Base-by-base conservation (phyloP, 1,284 basidiomycete genomes). In the Ustilago tritici region DNA sequence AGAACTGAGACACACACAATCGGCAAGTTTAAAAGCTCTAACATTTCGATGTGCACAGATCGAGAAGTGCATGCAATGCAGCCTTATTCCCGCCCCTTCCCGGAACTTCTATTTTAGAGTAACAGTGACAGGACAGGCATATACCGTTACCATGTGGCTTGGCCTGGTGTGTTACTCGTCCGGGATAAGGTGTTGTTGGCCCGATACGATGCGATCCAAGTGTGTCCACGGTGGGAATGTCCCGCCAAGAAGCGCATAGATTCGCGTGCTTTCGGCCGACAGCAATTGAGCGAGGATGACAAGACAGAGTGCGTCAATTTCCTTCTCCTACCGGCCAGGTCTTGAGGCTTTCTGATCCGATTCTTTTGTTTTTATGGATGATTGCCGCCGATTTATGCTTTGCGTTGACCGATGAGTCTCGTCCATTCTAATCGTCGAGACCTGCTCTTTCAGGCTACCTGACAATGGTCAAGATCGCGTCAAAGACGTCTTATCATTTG, bases 31-130 rank as follows among this genome's bases (percentile, higher is more conserved):
- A 32, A 50, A 19, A 19, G 31, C 9, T 7, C 12, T 31, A 50
- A 49, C 17, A 41, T 46, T 34, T 36, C 11, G n/a, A 58, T 31
- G 15, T 46, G 56, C 56, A 17, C 56, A 34, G 14, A 49, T 49
- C 56, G 56, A 46, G 43, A 15, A 11, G 15, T 49, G 46, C 56
- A 36, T 58, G 56, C 56, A 58, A 23, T 47, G 41, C 41, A 49
- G 49, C 41, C 56, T 58, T 58, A 58, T 36, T 17, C 34, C 43
- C n/a, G 7, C 43, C 40, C 43, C 19, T 19, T 46, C n/a, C 19
- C 2, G 9, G 19, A 8, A 50, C 28, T 50, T 32, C 49, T 50
- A 50, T 15, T 31, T 50, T 50, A 50, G 49, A 50, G 31, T 50
- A 7, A 10, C n/a, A 19, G 38, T 40, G 46, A 49, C 19, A 23